These are phyloP conservation scores for Sarcomyxa edulis DNA, from an alignment of 768 basidiomycete genomes.

Conservation along the genomic window DNA sequence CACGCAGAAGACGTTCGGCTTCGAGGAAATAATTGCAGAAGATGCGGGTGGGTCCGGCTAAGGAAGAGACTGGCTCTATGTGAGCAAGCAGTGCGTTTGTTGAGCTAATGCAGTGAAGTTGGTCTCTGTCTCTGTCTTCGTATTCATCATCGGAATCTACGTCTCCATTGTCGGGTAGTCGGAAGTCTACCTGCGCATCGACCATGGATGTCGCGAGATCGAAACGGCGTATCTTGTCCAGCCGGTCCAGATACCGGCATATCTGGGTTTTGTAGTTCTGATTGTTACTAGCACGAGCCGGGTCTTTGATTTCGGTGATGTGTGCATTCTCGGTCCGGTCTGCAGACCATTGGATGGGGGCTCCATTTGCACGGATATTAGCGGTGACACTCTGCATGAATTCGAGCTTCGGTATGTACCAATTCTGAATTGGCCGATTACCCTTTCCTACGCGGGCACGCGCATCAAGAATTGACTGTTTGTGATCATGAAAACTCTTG, in stretches of 20 bases:
- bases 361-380: slow-evolving; percentile 13
- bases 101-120: not conserved
- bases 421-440: slow-evolving; percentile 16
- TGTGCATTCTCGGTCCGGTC: slow-evolving; percentile 18
- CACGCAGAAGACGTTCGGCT: slow-evolving; percentile 1
- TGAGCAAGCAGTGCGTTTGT: not conserved
- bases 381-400: slow-evolving; percentile 16
- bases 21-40: slow-evolving; percentile 7
- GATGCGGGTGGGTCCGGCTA: not conserved
- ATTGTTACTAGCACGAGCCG: slow-evolving; percentile 14
- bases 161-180: not conserved
- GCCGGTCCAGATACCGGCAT: slow-evolving; percentile 12
- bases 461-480: slow-evolving; percentile 15
- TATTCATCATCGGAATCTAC: not conserved
- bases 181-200: not conserved
- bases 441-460: slow-evolving; percentile 11
- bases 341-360: slow-evolving; percentile 16
- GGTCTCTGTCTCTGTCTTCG: slow-evolving; percentile 1
- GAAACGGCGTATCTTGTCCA: slow-evolving; percentile 13
- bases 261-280: slow-evolving; percentile 17
- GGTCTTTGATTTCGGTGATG: slow-evolving; percentile 15
- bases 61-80: not conserved
- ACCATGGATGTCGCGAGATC: slow-evolving; percentile 7
- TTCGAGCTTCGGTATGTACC: slow-evolving; percentile 28
- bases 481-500: slow-evolving; percentile 20